Conservation (phyloP, 2,329 filamentous ascomycete species). For the Epichloe baconii region DNA sequence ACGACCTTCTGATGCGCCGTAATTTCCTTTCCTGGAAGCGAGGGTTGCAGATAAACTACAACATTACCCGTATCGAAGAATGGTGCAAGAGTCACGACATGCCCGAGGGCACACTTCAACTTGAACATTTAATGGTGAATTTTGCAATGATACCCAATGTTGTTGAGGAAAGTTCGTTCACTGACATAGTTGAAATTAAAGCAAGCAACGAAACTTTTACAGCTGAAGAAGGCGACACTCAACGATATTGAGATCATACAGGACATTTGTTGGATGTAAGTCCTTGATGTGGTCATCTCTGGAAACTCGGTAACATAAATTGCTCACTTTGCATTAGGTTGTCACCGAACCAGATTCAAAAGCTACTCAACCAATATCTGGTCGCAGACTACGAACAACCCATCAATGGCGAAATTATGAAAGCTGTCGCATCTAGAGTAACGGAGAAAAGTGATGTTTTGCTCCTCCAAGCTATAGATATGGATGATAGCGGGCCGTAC, state of each 20-base stretch:
- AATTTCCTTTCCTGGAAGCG: conserved; percentile 99
- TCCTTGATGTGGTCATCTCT: conserved; percentile 11
- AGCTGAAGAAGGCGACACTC: conserved; percentile 95
- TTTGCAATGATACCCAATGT: background rate
- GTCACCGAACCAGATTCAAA: conserved; percentile 97
- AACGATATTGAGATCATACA: conserved; percentile 99
- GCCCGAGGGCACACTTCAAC: conserved; percentile 92
- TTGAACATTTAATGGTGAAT: conserved; percentile 89
- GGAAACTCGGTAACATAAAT: background rate
- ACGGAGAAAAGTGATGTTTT: conserved; percentile 98
- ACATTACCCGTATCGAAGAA: conserved; percentile 97
- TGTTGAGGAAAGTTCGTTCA: conserved; percentile 28
- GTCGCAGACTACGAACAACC: conserved; percentile 98
- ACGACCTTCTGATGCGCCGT: conserved; percentile 90
- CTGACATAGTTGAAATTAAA: background rate
- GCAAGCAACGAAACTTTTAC: conserved; percentile 94
- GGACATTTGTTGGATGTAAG: conserved; percentile 99
- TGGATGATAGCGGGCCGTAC: conserved; percentile 97
- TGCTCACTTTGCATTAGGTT: conserved; percentile 42
- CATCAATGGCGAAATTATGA: conserved; percentile 99
- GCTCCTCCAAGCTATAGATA: conserved; percentile 85
- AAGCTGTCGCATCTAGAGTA: conserved; percentile 90
- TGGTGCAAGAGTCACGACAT: conserved; percentile 99
- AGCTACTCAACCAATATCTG: conserved; percentile 94
- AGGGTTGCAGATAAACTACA: conserved; percentile 98